A percentile compares a stretch with the other conserved stretches of the same genome.
Conservation (phyloP, 129 eudicot species). For the Artemisia annua region DNA sequence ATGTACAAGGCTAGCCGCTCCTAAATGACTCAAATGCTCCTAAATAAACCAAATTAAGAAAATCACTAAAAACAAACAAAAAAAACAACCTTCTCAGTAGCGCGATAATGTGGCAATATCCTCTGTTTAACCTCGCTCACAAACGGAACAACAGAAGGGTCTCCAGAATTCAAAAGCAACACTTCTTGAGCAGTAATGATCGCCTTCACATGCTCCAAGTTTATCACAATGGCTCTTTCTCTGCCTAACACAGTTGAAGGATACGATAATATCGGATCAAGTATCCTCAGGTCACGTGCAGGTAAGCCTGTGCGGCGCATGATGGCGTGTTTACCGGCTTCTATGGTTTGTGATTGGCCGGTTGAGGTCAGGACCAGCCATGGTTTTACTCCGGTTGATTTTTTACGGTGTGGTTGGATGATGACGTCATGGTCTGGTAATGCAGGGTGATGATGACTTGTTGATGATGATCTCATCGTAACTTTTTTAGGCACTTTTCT, state of each 20-base stretch:
- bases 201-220: slow-evolving; percentile 40
- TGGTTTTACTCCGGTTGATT: slow-evolving; percentile 56
- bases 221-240: slow-evolving; percentile 43
- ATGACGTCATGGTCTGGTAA: no score
- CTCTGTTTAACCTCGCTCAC: slow-evolving; percentile 80
- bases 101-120: slow-evolving; percentile 61
- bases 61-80: neutral
- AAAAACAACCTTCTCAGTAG: slow-evolving; percentile 54
- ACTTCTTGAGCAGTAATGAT: slow-evolving; percentile 47
- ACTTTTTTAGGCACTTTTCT: no score
- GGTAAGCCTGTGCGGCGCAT: slow-evolving; percentile 93
- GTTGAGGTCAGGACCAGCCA: slow-evolving; percentile 50
- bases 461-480: no score
- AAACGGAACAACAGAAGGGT: slow-evolving; percentile 55
- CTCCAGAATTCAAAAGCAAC: slow-evolving; percentile 37
- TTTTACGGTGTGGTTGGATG: slow-evolving; percentile 39
- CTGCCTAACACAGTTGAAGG: slow-evolving; percentile 85
- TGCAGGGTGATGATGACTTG: no score
- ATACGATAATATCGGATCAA: slow-evolving; percentile 80
- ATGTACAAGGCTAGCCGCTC: no score
- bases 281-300: slow-evolving; percentile 91
- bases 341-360: slow-evolving; percentile 38
- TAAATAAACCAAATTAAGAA: neutral
- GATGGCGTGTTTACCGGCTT: slow-evolving; percentile 79
- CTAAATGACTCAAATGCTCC: neutral